Conservation (phyloP, 345 rosid species). For the Eucalyptus regnans region DNA sequence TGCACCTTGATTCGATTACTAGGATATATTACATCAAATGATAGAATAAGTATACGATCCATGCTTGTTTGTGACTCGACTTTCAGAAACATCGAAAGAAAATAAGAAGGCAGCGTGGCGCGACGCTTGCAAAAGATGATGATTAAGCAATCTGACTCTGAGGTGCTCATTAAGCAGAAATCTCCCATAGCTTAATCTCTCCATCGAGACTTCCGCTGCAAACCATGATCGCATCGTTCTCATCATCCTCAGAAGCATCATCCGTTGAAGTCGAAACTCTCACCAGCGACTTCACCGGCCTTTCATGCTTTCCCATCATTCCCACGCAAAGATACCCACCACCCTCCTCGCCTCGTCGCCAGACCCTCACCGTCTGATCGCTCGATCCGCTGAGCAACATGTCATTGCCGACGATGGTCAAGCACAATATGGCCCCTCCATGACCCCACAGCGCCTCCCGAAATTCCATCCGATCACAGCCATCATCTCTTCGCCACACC, state of each 20-base stretch:
- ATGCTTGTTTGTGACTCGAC: background rate
- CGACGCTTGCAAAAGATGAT: background rate
- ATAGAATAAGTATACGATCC: background rate
- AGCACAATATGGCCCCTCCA: constrained; percentile 20
- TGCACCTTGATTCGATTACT: background rate
- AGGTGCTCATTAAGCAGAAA: background rate
- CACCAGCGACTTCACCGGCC: constrained; percentile 35
- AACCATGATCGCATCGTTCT: constrained; percentile 2
- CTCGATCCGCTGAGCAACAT: constrained; percentile 30
- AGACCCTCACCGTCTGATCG: constrained; percentile 31
- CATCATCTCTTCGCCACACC: constrained; percentile 24
- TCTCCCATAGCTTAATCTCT: constrained; percentile 34
- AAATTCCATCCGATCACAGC: constrained; percentile 3
- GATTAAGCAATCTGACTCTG: background rate
- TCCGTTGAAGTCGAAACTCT: background rate
- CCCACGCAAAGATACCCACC: constrained; percentile 11
- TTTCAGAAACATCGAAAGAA: background rate
- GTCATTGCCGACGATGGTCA: constrained; percentile 10
- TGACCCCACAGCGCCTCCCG: constrained; percentile 27
- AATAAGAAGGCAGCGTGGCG: background rate
- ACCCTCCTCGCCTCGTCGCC: background rate
- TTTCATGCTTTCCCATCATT: constrained; percentile 29
- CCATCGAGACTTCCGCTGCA: constrained; percentile 41
- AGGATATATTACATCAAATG: background rate
- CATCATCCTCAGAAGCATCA: background rate